Evolutionary conservation across 139 green algal species (phyloP), one percentile per base, ranked within the genome.

Genomic region (Volvox africanus): DNA sequence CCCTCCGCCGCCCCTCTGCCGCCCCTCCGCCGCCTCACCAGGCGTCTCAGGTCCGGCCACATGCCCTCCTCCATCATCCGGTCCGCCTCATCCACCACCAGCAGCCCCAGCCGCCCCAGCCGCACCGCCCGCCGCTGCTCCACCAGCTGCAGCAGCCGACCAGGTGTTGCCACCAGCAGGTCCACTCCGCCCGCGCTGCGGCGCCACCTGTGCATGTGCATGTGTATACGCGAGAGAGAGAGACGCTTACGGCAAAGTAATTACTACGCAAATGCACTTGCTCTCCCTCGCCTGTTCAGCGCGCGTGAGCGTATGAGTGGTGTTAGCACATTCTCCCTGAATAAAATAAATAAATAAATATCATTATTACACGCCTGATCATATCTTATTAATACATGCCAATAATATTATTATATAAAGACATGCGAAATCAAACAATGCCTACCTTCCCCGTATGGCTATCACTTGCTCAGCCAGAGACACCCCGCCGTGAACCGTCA

Each of bases 21-120:
- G 18, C n/a, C 19, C 77, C 78, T 36, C 24, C 36, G 20, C 78
- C 37, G 44, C 80, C 44, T 19, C 86, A 90, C 86, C 86, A 90
- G 86, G 36, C 97, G 94, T 19, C 94, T 89, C 95, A 99, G 96
- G 87, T 98, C 97, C 86, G 98, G 96, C 94, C 99, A 97, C 93
- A 99, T 98, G 5, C 97, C 97, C 71, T 99, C 97, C 75, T 99
- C 97, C 93, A 99, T 93, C 86, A 99, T 97, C 65, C 96, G 94
- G 91, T 99, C 98, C 1, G 97, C 97, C 94, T 99, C 98, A 79
- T 99, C 98, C 92, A 99, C 96, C 80, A 99, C 96, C 83, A 99
- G 89, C 88, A 96, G 95, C 20, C 32, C 44, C 44, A 93, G 76
- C n/a, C 78, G 80, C 44, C 78, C 83, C 67, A 94, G 88, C 78